Evolutionary conservation across 148 eudicot species (phyloP).

Genomic region (Amaranthus hypochondriacus): DNA sequence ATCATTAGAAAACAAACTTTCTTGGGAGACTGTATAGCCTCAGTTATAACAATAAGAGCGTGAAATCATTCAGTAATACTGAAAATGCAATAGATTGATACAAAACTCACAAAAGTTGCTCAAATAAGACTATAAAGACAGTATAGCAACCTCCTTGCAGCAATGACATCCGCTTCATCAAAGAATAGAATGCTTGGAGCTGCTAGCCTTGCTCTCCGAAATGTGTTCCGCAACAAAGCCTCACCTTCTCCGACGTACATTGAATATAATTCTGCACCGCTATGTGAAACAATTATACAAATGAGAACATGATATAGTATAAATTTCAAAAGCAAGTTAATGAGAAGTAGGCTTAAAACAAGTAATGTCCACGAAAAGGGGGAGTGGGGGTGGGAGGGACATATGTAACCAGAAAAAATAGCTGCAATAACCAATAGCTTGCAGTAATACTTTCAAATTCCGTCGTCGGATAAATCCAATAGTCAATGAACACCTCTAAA

Average conservation of each 20-base stretch:
- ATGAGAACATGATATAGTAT: constrained; percentile 8
- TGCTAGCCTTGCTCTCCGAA: constrained; percentile 89
- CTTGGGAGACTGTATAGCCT: background rate
- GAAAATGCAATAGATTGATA: background rate
- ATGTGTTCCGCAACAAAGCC: constrained; percentile 81
- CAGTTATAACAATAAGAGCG: background rate
- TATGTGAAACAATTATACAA: constrained; percentile 23
- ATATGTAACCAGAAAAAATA: background rate
- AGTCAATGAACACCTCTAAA: background rate
- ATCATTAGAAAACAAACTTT: background rate
- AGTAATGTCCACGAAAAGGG: constrained; percentile 1
- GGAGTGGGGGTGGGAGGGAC: background rate
- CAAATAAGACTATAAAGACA: background rate
- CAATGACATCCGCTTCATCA: constrained; percentile 91
- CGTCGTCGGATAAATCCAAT: background rate
- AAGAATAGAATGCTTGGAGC: constrained; percentile 96
- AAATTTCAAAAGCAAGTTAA: constrained; percentile 8
- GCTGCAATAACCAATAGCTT: background rate
- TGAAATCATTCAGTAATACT: background rate
- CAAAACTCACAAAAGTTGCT: background rate
- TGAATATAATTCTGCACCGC: constrained; percentile 90
- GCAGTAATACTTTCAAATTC: background rate
- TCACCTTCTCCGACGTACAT: constrained; percentile 99
- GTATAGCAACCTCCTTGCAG: constrained; percentile 54
- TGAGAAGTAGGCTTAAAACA: background rate